Evolutionary conservation across 2,329 filamentous ascomycete genomes (phyloP).

Genomic region (Aspergillus sp.): DNA sequence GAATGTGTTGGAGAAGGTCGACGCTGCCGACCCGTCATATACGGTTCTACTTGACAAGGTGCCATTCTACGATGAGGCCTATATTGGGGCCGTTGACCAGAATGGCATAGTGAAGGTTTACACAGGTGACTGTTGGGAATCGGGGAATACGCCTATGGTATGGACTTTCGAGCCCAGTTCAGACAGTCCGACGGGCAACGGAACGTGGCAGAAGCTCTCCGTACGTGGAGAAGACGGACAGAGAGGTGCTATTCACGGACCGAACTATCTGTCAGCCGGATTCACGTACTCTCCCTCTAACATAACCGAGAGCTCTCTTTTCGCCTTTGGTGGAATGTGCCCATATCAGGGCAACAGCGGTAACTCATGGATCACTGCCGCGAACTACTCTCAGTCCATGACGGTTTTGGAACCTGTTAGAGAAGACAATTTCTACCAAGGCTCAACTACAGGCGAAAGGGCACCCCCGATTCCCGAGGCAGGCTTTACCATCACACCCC

Average conservation of each 20-base stretch:
- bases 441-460: constrained; percentile 55
- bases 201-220: constrained; percentile 58
- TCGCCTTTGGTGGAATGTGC: constrained; percentile 92
- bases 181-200: constrained; percentile 51
- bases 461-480: constrained; percentile 79
- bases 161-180: constrained; percentile 68
- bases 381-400: constrained; percentile 82
- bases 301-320: constrained; percentile 58
- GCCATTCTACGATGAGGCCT: constrained; percentile 56
- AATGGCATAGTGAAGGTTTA: constrained; percentile 75
- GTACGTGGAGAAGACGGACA: constrained; percentile 39
- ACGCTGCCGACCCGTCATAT: constrained; percentile 49
- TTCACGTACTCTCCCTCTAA: constrained; percentile 68
- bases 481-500: constrained; percentile 79
- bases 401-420: constrained; percentile 55
- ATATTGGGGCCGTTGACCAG: constrained; percentile 68
- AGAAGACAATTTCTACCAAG: constrained; percentile 42
- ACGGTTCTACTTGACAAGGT: constrained; percentile 32
- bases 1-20: constrained; percentile 65
- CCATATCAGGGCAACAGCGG: constrained; percentile 53
- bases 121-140: constrained; percentile 69
- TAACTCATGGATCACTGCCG: constrained; percentile 67
- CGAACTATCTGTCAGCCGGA: constrained; percentile 63
- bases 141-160: constrained; percentile 57
- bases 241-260: constrained; percentile 43